Evolutionary conservation across 345 rosid genomes (phyloP).

Genomic region (Eucalyptus decipiens): DNA sequence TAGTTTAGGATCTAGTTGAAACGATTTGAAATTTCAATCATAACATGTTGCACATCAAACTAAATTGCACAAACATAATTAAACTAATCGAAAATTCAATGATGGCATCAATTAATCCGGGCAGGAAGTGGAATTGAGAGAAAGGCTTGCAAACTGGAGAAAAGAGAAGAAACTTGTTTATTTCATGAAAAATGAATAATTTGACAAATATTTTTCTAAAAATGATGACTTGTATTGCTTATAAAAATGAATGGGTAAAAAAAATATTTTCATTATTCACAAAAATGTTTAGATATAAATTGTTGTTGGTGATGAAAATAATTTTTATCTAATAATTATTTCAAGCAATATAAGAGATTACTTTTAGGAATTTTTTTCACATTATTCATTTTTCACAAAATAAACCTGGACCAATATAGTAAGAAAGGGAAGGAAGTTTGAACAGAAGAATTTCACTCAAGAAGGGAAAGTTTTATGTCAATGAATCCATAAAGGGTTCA

Average conservation of each 20-base stretch:
- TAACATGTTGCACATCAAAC: not conserved
- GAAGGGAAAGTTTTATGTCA: not conserved
- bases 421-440: not conserved
- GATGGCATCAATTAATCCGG: not conserved
- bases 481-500: not conserved
- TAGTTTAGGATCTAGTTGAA: not conserved
- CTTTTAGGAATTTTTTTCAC: too few species aligned
- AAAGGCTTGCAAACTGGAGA: not conserved
- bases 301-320: too few species aligned
- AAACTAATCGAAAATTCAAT: not conserved
- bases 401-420: fast-evolving
- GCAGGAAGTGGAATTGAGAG: not conserved
- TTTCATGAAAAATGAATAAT: too few species aligned
- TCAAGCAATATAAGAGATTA: too few species aligned
- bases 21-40: not conserved
- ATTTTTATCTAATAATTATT: too few species aligned
- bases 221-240: too few species aligned
- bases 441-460: not conserved
- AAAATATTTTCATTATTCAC: too few species aligned
- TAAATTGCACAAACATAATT: not conserved
- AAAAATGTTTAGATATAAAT: too few species aligned
- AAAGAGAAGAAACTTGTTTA: not conserved
- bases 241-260: too few species aligned
- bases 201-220: too few species aligned
- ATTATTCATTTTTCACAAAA: too few species aligned